phyloP scores from a whole-genome alignment of 2,329 filamentous ascomycete genomes.

The Albophoma yamanashiensis region DNA sequence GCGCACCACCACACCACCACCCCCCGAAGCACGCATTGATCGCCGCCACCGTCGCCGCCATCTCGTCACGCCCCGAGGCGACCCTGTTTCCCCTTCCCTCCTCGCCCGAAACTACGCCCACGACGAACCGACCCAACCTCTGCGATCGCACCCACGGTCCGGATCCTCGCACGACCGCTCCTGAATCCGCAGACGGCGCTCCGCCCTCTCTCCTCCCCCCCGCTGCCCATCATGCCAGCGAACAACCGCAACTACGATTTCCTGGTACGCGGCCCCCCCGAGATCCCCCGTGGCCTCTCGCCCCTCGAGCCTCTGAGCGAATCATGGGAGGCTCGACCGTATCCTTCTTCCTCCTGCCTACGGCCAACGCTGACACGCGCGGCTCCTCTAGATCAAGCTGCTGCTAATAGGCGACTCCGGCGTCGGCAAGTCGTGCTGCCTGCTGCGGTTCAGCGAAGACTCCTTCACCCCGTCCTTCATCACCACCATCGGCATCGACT shows the following conservation, averaged over 20 bases:
- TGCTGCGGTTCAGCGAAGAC: slow-evolving; percentile 94
- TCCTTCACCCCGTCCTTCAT: slow-evolving; percentile 97
- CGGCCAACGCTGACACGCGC: slow-evolving; percentile 1
- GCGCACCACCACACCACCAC: background rate
- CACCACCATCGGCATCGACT: slow-evolving; percentile 98
- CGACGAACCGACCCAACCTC: background rate
- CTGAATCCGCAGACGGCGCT: background rate
- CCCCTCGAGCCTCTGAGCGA: background rate
- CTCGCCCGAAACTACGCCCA: background rate
- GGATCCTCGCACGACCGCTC: background rate
- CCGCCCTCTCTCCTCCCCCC: background rate
- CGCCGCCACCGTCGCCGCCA: background rate
- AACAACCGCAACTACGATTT: slow-evolving; percentile 99
- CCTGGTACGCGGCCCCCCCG: slow-evolving; percentile 53
- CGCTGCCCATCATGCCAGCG: slow-evolving; percentile 59
- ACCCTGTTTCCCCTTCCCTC: background rate
- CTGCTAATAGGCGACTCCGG: slow-evolving; percentile 94
- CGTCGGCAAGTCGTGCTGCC: slow-evolving; percentile 94
- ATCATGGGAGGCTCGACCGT: background rate
- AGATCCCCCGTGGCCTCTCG: background rate
- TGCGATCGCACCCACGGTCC: background rate
- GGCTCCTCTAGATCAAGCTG: slow-evolving; percentile 68
- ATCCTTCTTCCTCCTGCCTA: background rate
- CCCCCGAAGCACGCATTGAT: background rate
- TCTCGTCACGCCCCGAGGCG: background rate